These are phyloP conservation scores for Serendipita vermifera DNA, from an alignment of 768 basidiomycete genomes.

Conservation along the genomic window DNA sequence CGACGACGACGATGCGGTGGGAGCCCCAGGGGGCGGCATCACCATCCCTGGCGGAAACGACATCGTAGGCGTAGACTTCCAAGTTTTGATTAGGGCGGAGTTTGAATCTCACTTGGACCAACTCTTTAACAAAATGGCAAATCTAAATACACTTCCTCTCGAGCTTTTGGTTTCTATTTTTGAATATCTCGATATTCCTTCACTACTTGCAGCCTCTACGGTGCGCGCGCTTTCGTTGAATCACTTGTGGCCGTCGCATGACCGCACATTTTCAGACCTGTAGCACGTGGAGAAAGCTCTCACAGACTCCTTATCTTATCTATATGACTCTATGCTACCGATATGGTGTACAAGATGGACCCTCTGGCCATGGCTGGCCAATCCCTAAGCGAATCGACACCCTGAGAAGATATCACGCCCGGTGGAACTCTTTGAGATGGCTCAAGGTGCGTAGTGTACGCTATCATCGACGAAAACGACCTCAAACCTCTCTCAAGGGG, in stretches of 20 bases:
- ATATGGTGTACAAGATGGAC: not conserved
- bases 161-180: not conserved
- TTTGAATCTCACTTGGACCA: slow-evolving; percentile 8
- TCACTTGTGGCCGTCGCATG: not conserved
- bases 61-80: slow-evolving; percentile 7
- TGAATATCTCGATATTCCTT: not conserved
- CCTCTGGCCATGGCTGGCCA: not conserved
- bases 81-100: not conserved
- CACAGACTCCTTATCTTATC: not conserved
- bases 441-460: not conserved
- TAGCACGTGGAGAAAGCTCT: not conserved
- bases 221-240: not conserved
- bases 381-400: not conserved
- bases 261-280: not conserved
- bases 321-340: not conserved
- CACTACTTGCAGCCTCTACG: not conserved
- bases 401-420: not conserved
- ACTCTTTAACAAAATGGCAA: not conserved
- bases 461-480: not conserved
- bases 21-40: not conserved
- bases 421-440: not conserved
- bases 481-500: not conserved
- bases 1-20: not conserved
- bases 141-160: not conserved
- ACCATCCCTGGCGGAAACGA: slow-evolving; percentile 9